Evolutionary conservation across 2,329 filamentous ascomycete species (phyloP), one percentile per base, ranked within the genome.

Genomic region (Daldinia eschscholtzii): DNA sequence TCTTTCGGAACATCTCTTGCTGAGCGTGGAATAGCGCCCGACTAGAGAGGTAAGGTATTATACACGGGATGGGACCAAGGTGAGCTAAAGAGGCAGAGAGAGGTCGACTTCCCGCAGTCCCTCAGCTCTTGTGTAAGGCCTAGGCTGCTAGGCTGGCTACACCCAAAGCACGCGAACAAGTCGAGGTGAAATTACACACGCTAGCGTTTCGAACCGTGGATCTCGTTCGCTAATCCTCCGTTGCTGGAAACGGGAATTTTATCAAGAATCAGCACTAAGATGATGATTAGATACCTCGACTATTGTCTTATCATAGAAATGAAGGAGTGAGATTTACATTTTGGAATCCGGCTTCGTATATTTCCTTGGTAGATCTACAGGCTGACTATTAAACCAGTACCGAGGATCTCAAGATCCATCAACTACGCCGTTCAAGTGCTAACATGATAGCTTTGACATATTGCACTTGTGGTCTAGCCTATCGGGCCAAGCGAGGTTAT

Each of bases 121-220:
- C 46, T 52, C 46, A 33, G 52, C 20, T 37, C 33, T 15, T 53
- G n/a, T 33, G 48, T 52, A 52, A 39, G 33, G 33, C 41, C 18
- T 48, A 59, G 42, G 30, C 42, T 48, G 23, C 35, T 39, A 39
- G 35, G 35, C 12, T 39, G 33, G 41, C 41, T 13, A 35, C 28
- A 26, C 18, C 10, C 30, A 12, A 26, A 57, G 39, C 55, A 44
- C 23, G 53, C 39, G 57, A 64, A 37, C 42, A 23, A 57, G 41
- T 61, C 52, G 55, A 63, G 50, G 60, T 69, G 65, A 68, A 64
- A 61, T 55, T 65, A 53, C 60, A 63, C 50, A 58, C 69, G 61
- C 71, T 71, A 73, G 60, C 62, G 71, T 68, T 72, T 72, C 70
- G 66, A 56, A 67, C 67, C 61, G 52, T 64, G 65, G 50, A 70